Base-by-base conservation (phyloP, 768 basidiomycete species). In the Termitomyces bulborhizus region DNA sequence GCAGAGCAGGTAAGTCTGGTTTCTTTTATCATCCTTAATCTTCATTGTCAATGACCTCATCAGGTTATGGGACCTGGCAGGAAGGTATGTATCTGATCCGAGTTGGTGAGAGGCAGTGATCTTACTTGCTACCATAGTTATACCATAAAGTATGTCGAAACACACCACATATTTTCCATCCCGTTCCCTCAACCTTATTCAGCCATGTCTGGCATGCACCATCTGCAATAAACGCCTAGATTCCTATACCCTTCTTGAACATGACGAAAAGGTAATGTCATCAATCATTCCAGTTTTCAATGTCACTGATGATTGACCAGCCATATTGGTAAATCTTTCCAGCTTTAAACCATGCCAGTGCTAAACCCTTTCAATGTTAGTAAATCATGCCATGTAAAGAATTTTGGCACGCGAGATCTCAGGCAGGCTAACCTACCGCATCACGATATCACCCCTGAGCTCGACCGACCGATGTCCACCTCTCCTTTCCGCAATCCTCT, bases 61-160 rank as follows among this genome's bases (percentile, higher is more conserved):
- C 61, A 91, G 88, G 82, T 81, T 31, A 83, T 94, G 76, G 93
- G 93, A 18, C 93, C 93, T 51, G 93, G 88, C 24, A 81, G 93
- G 66, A 93, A 88, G 82, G 93, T 91, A 65, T 63, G 80, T 60
- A 46, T 41, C 57, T 21, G 27, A 37, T 41, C 57, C 26, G 27
- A 46, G 29, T 21, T 55, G 55, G 56, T 54, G 51, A 42, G 29
- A 12, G 29, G 29, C 29, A 29, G 24, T 34, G 24, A 56, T 32
- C 41, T 53, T 52, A 39, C 52, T 48, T 53, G 43, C 53, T 46
- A 50, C 53, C 36, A 27, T 61, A 90, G 89, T 75, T 90, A 41
- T 93, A 90, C 64, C 89, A 91, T 71, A 91, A 89, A 77, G 90
- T 83, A 62, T 1, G 56, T 52, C 13, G 3, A 27, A 46, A 5